Base-by-base conservation (phyloP, 179 eudicot species). In the Vitellaria paradoxa region DNA sequence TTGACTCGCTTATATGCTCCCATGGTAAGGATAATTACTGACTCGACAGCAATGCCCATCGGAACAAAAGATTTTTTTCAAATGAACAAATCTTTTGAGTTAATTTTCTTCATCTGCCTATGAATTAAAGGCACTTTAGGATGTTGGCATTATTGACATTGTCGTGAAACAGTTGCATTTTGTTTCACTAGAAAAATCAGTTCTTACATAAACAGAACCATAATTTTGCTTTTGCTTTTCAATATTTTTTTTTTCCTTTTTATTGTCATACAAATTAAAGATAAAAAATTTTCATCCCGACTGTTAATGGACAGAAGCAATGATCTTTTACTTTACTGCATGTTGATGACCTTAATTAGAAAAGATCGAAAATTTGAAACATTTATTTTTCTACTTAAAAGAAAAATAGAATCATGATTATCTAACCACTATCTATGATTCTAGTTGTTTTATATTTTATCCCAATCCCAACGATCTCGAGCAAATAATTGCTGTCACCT, bases 1-100 rank as follows among this genome's bases (percentile, higher is more conserved):
- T 73, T 93, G 61, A 86, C 96, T 60, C 96, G 94, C 73, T 88
- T 93, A 64, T 86, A 93, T 77, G 94, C 96, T 83, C 96, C 97
- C 73, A 90, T 90, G 97, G 97, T 93, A 85, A 81, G 90, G 61
- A 79, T 71, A 56, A 59, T 67, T 30, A 66, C 50, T 9, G 15
- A 53, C 57, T 68, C 55, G 0, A 67, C 6, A 66, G 10, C n/a
- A 68, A 45, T 18, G 73, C 17, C 45, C 9, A 21, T 47, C 11
- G 9, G 40, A 49, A 21, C 17, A 68, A 13, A 10, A 20, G 49
- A 9, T 46, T 30, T 17, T 21, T 3, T n/a, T 53, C 46, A 13
- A 50, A 59, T 17, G 4, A 9, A 52, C 14, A 3, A 18, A 5
- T 15, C 15, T 18, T 53, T 30, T 11, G 4, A 1, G 8, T 3